Base-by-base conservation (phyloP, 805 yeast species). In the Peterozyma toletana region DNA sequence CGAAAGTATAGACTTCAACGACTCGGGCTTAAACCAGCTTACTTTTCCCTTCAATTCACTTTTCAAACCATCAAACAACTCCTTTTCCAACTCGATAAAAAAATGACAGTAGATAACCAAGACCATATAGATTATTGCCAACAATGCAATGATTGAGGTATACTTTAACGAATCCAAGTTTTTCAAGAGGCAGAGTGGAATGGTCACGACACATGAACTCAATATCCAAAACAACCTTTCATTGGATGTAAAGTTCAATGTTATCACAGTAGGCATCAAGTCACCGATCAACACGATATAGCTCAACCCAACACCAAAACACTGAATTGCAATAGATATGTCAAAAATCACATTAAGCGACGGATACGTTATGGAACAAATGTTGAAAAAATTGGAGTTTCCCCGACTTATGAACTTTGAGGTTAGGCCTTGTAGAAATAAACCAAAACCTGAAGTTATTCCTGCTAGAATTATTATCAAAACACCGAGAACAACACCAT, bases 281-380 rank as follows among this genome's bases (percentile, higher is more conserved):
- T 85, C 93, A 11, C 93, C 93, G 42, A 85, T 77, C 42, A 86
- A 71, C 14, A 86, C 86, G 46, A 86, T 57, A 54, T 86, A 86
- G 39, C 82, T 73, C 11, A 86, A 67, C 2, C 83, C 82, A 14
- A 82, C 89, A 18, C 95, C 95, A 62, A 81, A 86, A 57, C 91
- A 83, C 62, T 86, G 89, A 39, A 83, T 67, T 31, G 83, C 77
- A 57, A 86, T 83, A 33, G 88, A 84, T 18, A 80, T 60, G 61
- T 86, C 93, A 55, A 85, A 86, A n/a, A 84, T 54, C 5, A 84
- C 71, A 5, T 84, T 70, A 27, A 83, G 58, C n/a, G 70, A 71
- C 1, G 93, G 93, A 53, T 83, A 84, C 0, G 91, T 81, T 46
- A 84, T 64, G 40, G 75, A 71, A 57, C 91, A 84, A 11, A 85